Base-by-base conservation (phyloP, 2,329 filamentous ascomycete genomes). In the Aspergillus awamori region DNA sequence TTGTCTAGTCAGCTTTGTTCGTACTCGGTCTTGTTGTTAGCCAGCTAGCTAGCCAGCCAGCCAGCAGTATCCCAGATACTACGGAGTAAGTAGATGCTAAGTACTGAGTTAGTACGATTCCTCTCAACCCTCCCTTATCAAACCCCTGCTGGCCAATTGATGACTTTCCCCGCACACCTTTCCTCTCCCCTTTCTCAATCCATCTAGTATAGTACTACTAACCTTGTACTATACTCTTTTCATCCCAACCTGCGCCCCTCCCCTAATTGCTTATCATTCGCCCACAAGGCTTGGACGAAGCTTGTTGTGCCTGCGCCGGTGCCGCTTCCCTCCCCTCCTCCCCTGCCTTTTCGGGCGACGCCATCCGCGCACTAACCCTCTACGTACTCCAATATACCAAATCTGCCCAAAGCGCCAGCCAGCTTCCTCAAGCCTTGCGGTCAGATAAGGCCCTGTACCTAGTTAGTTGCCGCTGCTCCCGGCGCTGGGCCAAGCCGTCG, bases 211-310 rank as follows among this genome's bases (percentile, higher is more conserved):
- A 10, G 28, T 30, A 30, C 28, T 30, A 30, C 47, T 49, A 20
- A 22, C 8, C 30, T 2, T 13, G 11, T 36, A 36, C 33, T 36
- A 36, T 36, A 5, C 33, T 36, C 33, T 15, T 36, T 36, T 11
- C 33, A 36, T 13, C 11, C 33, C 33, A 36, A 36, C 33, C 33
- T 26, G n/a, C 15, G 24, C 20, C 47, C 26, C 10, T 11, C 41
- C n/a, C n/a, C n/a, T 6, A 13, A 36, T 36, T 49, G 54, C 48
- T 48, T 58, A 38, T 54, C 8, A 58, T 61, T 61, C 47, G 48
- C n/a, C 47, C 28, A 38, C 52, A 38, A 57, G 47, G 49, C 54
- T 61, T 58, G 49, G 41, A 13, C 2, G 30, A 60, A 60, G 58
- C 58, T 60, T 60, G 58, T 33, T 47, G 48, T 47, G 20, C 38